Base-by-base conservation (phyloP, 2,329 filamentous ascomycete species). In the Intubia oerlemansii region DNA sequence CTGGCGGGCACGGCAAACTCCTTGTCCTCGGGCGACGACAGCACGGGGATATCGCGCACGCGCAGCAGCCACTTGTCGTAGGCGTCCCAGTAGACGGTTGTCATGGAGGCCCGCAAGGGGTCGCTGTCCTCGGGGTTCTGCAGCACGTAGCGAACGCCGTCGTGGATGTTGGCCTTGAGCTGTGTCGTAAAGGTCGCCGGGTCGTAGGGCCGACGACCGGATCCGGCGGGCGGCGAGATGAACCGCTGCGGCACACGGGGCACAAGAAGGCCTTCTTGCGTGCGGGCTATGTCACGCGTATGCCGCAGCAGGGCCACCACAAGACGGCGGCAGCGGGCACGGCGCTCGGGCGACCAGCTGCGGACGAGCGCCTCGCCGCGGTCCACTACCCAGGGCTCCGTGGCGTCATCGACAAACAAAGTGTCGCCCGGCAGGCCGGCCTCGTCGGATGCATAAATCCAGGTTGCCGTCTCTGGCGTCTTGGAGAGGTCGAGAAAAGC, bases 381-480 rank as follows among this genome's bases (percentile, higher is more conserved):
- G 4, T 36, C 31, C 4, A 38, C 35, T 0, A 28, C 19, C 7
- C 32, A 30, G 16, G 27, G n/a, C 8, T 27, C 12, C 4, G 25
- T 13, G n/a, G 19, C 8, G 19, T 21, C 19, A 8, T n/a, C 19
- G 8, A n/a, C n/a, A n/a, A 21, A 21, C 19, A 21, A n/a, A 8
- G 8, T 8, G 19, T 21, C 19, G 6, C 5, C 14, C 11, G 24
- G 21, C 7, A 34, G 17, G 15, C 36, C 23, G 7, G 25, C 22
- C 34, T 69, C 60, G 3, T 63, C 41, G 0, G 58, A 59, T 2
- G 54, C 57, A 44, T 70, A 77, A 2, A 77, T 40, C 61, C 65
- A 76, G 17, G 67, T 50, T 35, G 76, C 62, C 0, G 73, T 77
- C 42, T 75, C 70, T 0, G 65, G 66, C 0, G 58, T 55, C 30